phyloP scores from a whole-genome alignment of 176 grass and related monocot species.

The Carex kokanica region DNA sequence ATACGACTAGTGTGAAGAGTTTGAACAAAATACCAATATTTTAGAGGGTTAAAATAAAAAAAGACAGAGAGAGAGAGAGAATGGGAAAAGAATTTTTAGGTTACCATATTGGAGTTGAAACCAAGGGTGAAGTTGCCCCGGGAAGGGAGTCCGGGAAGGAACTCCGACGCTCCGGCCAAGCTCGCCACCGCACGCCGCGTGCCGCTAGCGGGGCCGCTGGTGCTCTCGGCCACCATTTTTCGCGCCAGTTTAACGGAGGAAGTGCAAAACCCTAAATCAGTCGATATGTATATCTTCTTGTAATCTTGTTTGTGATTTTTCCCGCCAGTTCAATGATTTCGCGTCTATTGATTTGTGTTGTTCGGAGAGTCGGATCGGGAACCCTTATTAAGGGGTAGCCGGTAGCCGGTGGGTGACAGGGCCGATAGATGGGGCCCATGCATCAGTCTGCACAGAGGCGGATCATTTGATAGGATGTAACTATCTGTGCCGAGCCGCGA shows the following conservation, averaged over 20 bases:
- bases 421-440: background rate
- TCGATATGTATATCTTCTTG: too few species aligned
- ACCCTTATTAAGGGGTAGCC: background rate
- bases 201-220: conserved; percentile 20
- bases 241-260: background rate
- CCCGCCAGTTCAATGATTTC: background rate
- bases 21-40: background rate
- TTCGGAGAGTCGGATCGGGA: background rate
- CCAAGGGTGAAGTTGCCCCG: conserved; percentile 32
- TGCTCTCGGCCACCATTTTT: conserved; percentile 24
- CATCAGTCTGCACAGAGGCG: too few species aligned
- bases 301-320: background rate
- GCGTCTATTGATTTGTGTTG: background rate
- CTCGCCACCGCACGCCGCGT: conserved; percentile 23
- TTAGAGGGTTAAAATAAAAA: background rate
- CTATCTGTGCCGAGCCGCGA: too few species aligned
- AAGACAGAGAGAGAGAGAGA: background rate
- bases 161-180: conserved; percentile 21
- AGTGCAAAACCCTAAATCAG: background rate
- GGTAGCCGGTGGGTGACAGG: background rate
- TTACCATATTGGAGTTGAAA: conserved; percentile 33
- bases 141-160: conserved; percentile 33
- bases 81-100: background rate
- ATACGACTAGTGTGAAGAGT: background rate
- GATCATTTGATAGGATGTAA: too few species aligned